Evolutionary conservation across 2,329 filamentous ascomycete species (phyloP), one percentile per base, ranked within the genome.

Genomic region (Colletotrichum falcatum): DNA sequence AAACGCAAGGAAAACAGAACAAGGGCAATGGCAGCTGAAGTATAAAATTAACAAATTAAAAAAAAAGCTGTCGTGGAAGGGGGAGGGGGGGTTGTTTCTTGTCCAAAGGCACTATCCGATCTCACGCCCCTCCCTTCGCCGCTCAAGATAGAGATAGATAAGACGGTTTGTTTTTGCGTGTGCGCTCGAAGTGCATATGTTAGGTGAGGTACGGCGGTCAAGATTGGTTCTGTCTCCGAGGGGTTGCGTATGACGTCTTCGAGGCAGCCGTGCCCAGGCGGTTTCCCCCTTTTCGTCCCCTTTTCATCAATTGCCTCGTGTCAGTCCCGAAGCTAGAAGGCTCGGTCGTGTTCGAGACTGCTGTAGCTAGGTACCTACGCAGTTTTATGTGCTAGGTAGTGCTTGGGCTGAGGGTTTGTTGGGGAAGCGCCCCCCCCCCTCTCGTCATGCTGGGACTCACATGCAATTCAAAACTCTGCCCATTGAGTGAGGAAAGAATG

Each of bases 201-300:
- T 30, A 39, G 11, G 20, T 39, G 53, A 56, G 53, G 53, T 39
- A 56, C 20, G 30, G 23, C 16, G 53, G 46, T 30, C 62, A 49
- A 63, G 58, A 66, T 62, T 65, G 23, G 42, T n/a, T n/a, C n/a
- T n/a, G n/a, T n/a, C n/a, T n/a, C n/a, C n/a, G n/a, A n/a, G n/a
- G 48, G 14, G 14, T 28, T 20, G 26, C 51, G 37, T 46, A 64
- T 67, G 65, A 67, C 58, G 68, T 71, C 68, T 59, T 71, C 59
- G 35, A 71, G 51, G 64, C 37, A 35, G 48, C 60, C 5, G 51
- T 54, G n/a, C 20, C 20, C 9, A 66, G 66, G 55, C 49, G 56
- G 67, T 51, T 49, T 65, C 39, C 23, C 1, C 7, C 7, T 23
- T n/a, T n/a, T n/a, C 20, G n/a, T 44, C 18, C 8, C 20, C 20